Conservation (phyloP, 192 early-diverging fungal genomes). For the Thamnidium elegans region DNA sequence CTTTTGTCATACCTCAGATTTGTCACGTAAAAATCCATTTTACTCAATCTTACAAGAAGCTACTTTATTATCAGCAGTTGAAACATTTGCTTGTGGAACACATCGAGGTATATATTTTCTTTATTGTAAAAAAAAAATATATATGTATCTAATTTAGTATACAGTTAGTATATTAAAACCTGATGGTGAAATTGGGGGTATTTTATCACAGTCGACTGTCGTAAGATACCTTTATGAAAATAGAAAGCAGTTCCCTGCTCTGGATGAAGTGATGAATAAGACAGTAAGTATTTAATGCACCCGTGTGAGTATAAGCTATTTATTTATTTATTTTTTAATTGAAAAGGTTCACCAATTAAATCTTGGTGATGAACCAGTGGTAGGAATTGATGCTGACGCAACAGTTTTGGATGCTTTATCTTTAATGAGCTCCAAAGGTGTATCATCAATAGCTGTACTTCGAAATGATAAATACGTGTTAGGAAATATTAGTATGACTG, state of each 20-base stretch:
- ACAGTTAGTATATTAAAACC: constrained; percentile 69
- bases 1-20: constrained; percentile 39
- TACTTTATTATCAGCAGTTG: constrained; percentile 65
- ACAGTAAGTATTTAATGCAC: constrained; percentile 32
- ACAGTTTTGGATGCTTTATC: constrained; percentile 65
- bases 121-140: background rate
- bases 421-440: constrained; percentile 55
- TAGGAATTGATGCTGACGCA: constrained; percentile 47
- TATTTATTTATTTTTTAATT: background rate
- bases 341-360: constrained; percentile 50
- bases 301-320: background rate
- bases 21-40: constrained; percentile 81
- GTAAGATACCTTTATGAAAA: constrained; percentile 68
- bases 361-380: constrained; percentile 55
- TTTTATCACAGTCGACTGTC: constrained; percentile 74
- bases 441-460: constrained; percentile 62
- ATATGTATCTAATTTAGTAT: background rate
- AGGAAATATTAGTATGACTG: constrained; percentile 68
- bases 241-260: constrained; percentile 41
- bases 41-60: constrained; percentile 78
- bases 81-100: constrained; percentile 70
- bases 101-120: constrained; percentile 54
- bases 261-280: constrained; percentile 45
- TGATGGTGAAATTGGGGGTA: constrained; percentile 58
- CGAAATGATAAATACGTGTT: constrained; percentile 47